Evolutionary conservation across 371 early-diverging fungal genomes (phyloP).

Genomic region (Actinomortierella wolfii): DNA sequence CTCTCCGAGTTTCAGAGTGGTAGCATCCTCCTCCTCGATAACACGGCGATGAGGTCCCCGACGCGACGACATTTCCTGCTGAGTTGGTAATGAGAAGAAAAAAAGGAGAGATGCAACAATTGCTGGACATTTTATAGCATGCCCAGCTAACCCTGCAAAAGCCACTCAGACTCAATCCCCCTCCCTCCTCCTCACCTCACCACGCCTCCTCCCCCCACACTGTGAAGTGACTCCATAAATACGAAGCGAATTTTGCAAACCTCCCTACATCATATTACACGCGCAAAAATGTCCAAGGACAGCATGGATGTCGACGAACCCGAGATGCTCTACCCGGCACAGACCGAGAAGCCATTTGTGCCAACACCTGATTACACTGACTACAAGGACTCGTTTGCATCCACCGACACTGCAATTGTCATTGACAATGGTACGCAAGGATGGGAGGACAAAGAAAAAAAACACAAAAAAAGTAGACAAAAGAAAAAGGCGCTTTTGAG

Average conservation of each 20-base stretch:
- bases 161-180: too few species aligned
- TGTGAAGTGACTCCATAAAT: too few species aligned
- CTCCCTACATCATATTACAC: not conserved
- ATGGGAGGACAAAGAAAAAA: not conserved
- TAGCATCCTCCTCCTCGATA: slow-evolving; percentile 77
- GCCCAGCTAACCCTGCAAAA: not conserved
- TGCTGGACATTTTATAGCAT: not conserved
- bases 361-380: slow-evolving; percentile 44
- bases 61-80: slow-evolving; percentile 9
- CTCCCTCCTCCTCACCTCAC: too few species aligned
- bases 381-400: slow-evolving; percentile 45
- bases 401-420: slow-evolving; percentile 56
- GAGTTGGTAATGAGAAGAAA: not conserved
- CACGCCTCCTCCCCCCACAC: too few species aligned
- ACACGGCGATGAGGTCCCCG: slow-evolving; percentile 60
- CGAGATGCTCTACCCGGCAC: slow-evolving; percentile 42
- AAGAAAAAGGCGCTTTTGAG: not conserved
- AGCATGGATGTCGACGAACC: slow-evolving; percentile 48
- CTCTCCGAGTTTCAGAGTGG: slow-evolving; percentile 72
- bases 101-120: slow-evolving; percentile 2
- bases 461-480: not conserved
- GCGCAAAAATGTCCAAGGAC: slow-evolving; percentile 10
- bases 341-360: slow-evolving; percentile 46
- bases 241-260: too few species aligned
- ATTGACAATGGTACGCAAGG: slow-evolving; percentile 65